Base-by-base conservation (phyloP, 805 yeast genomes). In the Suhomyces vadensis region DNA sequence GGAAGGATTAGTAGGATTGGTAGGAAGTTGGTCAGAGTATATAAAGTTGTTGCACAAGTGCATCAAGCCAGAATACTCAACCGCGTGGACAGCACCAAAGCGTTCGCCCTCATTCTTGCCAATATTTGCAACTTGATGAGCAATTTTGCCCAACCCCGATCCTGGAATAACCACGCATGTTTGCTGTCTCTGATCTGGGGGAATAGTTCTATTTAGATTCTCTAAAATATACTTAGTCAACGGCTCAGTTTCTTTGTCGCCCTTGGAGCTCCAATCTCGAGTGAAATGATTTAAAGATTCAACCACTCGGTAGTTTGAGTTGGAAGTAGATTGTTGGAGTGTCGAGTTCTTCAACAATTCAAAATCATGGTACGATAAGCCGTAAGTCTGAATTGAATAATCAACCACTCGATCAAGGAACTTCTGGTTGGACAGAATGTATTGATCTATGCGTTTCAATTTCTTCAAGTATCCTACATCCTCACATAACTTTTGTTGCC, bases 31-130 rank as follows among this genome's bases (percentile, higher is more conserved):
- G 17, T 48, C 49, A 1, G 64, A 54, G 51, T 82, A 82, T 1
- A 82, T 69, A 54, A 77, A 84, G 44, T 77, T 72, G 57, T 85
- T 82, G 51, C 88, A 82, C 1, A 85, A 52, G 49, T 80, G 79
- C 97, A 90, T 89, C 46, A 85, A 60, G 31, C 85, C 77, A 3
- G 92, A 85, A 56, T 74, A 79, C 58, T 91, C 98, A 24, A 88
- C 75, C 0, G 95, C 82, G 47, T 83, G 84, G 0, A 88, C 90
- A 3, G 70, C 55, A 0, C 62, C 62, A 48, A 69, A 75, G 5
- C 67, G 47, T 0, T 75, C 63, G 6, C 17, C 33, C 13, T 17
- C 13, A 9, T 19, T 10, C 22, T 24, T n/a, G 2, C 50, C 55
- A 44, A 55, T 14, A 3, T 11, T 8, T 1, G 81, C 69, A 20